These are phyloP conservation scores for Russula sp. DNA, from an alignment of 768 basidiomycete species.

Conservation along the genomic window DNA sequence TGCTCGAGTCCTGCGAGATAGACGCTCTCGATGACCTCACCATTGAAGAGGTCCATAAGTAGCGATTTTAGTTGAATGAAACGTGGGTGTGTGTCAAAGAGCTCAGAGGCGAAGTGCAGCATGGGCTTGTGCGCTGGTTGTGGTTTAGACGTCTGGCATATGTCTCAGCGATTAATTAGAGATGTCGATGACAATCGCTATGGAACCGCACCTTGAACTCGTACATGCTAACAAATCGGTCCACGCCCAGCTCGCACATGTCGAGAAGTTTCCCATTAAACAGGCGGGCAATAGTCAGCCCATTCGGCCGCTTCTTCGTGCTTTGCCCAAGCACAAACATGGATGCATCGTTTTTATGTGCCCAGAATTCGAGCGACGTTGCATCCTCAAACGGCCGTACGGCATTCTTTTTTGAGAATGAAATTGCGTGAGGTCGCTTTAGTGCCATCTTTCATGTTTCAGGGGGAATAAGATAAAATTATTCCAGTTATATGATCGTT, in stretches of 20 bases:
- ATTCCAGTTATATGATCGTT: not conserved
- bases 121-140: slow-evolving; percentile 86
- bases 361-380: slow-evolving; percentile 87
- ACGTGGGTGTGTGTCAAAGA: slow-evolving; percentile 92
- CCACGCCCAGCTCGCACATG: slow-evolving; percentile 92
- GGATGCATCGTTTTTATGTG: slow-evolving; percentile 87
- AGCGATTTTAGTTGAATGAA: slow-evolving; percentile 89
- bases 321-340: slow-evolving; percentile 88
- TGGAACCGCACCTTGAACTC: slow-evolving; percentile 69
- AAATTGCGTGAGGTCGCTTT: slow-evolving; percentile 84
- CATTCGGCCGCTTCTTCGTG: slow-evolving; percentile 90
- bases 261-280: slow-evolving; percentile 84
- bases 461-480: not conserved
- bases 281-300: slow-evolving; percentile 79
- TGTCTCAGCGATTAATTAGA: not conserved
- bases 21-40: slow-evolving; percentile 76
- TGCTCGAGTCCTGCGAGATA: slow-evolving; percentile 81
- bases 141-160: slow-evolving; percentile 71
- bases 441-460: slow-evolving; percentile 67
- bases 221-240: slow-evolving; percentile 69
- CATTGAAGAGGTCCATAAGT: slow-evolving; percentile 87
- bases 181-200: not conserved
- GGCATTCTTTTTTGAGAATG: slow-evolving; percentile 90
- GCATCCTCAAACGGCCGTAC: slow-evolving; percentile 87
- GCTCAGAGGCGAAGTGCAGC: slow-evolving; percentile 92